Base-by-base conservation (phyloP, 169 alveolate genomes). In the Cryptosporidium sp. region DNA sequence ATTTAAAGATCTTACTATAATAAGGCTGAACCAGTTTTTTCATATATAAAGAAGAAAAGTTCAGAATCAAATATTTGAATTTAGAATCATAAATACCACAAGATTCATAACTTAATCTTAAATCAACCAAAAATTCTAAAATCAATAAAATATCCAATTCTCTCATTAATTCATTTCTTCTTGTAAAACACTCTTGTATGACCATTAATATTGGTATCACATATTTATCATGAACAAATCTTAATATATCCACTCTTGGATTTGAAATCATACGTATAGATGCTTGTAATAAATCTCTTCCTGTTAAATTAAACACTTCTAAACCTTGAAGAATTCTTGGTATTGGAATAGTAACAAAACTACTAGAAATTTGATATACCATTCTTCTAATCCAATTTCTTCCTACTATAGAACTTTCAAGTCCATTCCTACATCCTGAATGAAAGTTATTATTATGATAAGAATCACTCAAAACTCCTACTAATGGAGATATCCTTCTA, bases 51-150 rank as follows among this genome's bases (percentile, higher is more conserved):
- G 67, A 29, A 14, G 89, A 61, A 29, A 61, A 80, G 10, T 23
- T 16, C 16, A 80, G 18, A 42, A 62, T 80, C n/a, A 62, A 26
- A 21, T 80, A 80, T 52, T 80, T 60, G 68, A 80, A 80, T 16
- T 35, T 62, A 10, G 89, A 80, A 31, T 80, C 89, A 80, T 45
- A 80, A 7, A 80, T 80, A 4, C 89, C 89, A 65, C 75, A 62
- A 23, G 62, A 67, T 52, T 80, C 89, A 14, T 80, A 80, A 7
- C 61, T 44, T 3, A 61, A 16, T 29, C 75, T 52, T 16, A 80
- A 44, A 8, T 80, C 89, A 6, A 65, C 80, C 9, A 80, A 58
- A 62, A 80, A 80, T 21, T 80, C 89, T 9, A 80, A 18, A 14
- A 80, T 33, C 45, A 61, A 29, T 10, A 80, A 42, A 12, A 65